Evolutionary conservation across 2,329 filamentous ascomycete species (phyloP).

Genomic region (Hymenoscyphus salicellus): DNA sequence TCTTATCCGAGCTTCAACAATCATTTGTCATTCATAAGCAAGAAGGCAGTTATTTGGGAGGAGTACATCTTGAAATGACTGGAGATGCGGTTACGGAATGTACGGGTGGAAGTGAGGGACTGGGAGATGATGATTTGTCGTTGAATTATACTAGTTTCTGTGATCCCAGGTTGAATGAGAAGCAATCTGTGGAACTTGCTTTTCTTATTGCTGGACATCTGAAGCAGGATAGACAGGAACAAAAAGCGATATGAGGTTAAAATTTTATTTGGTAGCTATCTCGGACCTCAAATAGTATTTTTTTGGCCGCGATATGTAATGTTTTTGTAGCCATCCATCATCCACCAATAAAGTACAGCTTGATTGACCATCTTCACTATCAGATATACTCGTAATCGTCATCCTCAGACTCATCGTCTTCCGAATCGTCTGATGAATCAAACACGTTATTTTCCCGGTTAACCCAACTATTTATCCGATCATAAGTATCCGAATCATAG

Average conservation of each 20-base stretch:
- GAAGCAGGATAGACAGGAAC: slow-evolving; percentile 5
- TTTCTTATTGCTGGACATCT: slow-evolving; percentile 76
- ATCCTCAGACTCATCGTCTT: too few species aligned
- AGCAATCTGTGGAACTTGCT: slow-evolving; percentile 91
- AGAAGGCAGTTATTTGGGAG: slow-evolving; percentile 81
- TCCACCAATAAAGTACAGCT: too few species aligned
- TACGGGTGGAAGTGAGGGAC: slow-evolving; percentile 79
- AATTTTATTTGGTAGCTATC: too few species aligned
- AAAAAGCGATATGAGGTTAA: background rate
- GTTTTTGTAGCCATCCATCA: too few species aligned
- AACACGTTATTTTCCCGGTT: too few species aligned
- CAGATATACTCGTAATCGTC: too few species aligned
- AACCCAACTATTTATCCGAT: too few species aligned
- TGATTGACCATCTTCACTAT: too few species aligned
- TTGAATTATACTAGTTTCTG: slow-evolving; percentile 95
- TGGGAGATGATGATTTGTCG: slow-evolving; percentile 83
- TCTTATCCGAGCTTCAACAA: slow-evolving; percentile 80
- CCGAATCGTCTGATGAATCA: too few species aligned
- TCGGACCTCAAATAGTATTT: too few species aligned
- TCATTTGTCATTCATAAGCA: slow-evolving; percentile 82
- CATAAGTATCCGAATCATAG: too few species aligned
- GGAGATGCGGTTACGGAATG: slow-evolving; percentile 97
- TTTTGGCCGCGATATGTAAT: too few species aligned
- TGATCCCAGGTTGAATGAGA: slow-evolving; percentile 92
- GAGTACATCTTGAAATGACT: slow-evolving; percentile 91